A percentile compares a stretch with the other conserved stretches of the same genome.
phyloP scores from a whole-genome alignment of 2,329 filamentous ascomycete species.

The Exophiala oligosperma region DNA sequence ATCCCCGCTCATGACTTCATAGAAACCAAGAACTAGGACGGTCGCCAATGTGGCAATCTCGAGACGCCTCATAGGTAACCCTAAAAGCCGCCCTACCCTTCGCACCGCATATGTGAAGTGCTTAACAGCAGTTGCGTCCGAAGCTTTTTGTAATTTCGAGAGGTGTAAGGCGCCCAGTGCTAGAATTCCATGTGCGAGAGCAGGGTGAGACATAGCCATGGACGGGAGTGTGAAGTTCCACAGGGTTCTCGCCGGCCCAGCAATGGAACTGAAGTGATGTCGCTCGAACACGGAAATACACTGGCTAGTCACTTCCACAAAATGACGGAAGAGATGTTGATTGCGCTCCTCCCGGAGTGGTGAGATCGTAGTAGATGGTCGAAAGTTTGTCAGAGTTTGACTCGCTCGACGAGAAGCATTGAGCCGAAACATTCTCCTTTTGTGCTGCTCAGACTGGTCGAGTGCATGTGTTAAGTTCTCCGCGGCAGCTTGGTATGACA shows the following conservation, averaged over 20 bases:
- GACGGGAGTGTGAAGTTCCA: conserved; percentile 80
- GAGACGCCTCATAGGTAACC: conserved; percentile 65
- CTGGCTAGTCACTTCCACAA: conserved; percentile 83
- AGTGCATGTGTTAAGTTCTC: conserved; percentile 35
- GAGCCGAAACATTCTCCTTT: conserved; percentile 5
- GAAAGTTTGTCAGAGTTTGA: conserved; percentile 15
- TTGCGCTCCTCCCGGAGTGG: conserved; percentile 80
- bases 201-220: conserved; percentile 80
- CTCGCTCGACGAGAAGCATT: conserved; percentile 5
- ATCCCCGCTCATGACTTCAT: conserved; percentile 92
- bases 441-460: conserved; percentile 19
- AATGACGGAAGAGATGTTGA: conserved; percentile 84
- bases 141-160: conserved; percentile 72
- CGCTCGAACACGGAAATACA: conserved; percentile 86
- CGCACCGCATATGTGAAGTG: conserved; percentile 88
- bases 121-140: conserved; percentile 78
- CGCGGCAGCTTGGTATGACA: conserved; percentile 20
- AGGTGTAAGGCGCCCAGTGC: conserved; percentile 86
- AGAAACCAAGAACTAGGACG: conserved; percentile 81
- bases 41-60: conserved; percentile 84
- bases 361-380: conserved; percentile 49
- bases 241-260: conserved; percentile 57
- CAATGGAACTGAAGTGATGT: conserved; percentile 61
- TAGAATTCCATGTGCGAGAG: conserved; percentile 85
- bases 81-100: conserved; percentile 73